phyloP scores from a whole-genome alignment of 208 protist species.

The Porcisia hertigi region DNA sequence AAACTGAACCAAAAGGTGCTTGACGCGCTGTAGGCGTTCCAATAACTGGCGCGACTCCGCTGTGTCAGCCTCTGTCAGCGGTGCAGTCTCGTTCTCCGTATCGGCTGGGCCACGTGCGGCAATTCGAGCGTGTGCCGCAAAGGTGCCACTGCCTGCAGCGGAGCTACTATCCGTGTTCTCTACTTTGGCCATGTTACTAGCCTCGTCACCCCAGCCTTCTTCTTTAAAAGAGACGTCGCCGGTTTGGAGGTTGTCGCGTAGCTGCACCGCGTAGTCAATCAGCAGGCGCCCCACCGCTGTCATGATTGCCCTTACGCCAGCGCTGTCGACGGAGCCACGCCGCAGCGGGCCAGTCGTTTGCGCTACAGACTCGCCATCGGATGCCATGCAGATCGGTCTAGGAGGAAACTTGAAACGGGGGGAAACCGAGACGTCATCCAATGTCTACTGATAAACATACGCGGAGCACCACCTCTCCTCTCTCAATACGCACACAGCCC shows the following conservation, averaged over 20 bases:
- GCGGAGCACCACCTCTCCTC: not conserved
- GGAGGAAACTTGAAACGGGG: not conserved
- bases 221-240: not conserved
- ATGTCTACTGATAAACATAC: not conserved
- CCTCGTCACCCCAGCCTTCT: not conserved
- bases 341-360: not conserved
- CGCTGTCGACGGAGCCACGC: not conserved
- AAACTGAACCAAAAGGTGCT: slow-evolving; percentile 9
- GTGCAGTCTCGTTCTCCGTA: slow-evolving; percentile 8
- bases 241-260: slow-evolving; percentile 38
- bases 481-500: not conserved
- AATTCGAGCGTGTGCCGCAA: not conserved
- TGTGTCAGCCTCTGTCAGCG: slow-evolving; percentile 24
- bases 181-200: not conserved
- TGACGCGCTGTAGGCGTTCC: slow-evolving; percentile 26
- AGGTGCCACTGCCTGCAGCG: not conserved
- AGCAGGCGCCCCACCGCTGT: slow-evolving; percentile 37
- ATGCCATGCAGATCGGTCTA: slow-evolving; percentile 5
- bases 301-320: slow-evolving; percentile 1
- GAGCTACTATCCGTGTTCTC: not conserved
- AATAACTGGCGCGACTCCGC: slow-evolving; percentile 13
- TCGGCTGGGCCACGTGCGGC: not conserved
- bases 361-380: not conserved
- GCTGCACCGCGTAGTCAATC: slow-evolving; percentile 49
- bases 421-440: not conserved